Evolutionary conservation across 2,329 filamentous ascomycete genomes (phyloP).

Genomic region (Rhinocladiella similis): DNA sequence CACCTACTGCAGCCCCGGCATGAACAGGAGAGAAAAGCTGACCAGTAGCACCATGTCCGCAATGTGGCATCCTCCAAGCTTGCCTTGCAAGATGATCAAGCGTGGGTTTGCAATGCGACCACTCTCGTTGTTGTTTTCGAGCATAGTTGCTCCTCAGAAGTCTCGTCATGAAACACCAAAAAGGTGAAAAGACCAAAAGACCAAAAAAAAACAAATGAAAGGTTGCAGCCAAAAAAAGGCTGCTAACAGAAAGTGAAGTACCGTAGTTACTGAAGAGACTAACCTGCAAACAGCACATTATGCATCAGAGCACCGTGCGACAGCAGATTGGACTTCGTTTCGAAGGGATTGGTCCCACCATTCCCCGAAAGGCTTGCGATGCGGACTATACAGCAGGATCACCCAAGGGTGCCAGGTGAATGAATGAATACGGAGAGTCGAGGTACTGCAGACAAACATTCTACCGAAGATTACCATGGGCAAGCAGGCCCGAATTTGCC

Average conservation of each 20-base stretch:
- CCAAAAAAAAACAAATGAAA: slow-evolving; percentile 18
- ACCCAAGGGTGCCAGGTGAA: not conserved
- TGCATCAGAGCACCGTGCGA: slow-evolving; percentile 27
- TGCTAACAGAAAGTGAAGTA: slow-evolving; percentile 18
- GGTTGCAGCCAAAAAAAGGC: slow-evolving; percentile 4
- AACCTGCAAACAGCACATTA: slow-evolving; percentile 21
- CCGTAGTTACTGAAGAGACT: slow-evolving; percentile 16
- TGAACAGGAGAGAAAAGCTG: slow-evolving; percentile 7
- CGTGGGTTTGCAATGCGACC: not conserved
- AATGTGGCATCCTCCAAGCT: not conserved
- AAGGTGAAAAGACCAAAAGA: slow-evolving; percentile 23
- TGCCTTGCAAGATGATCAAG: not conserved
- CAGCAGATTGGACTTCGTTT: slow-evolving; percentile 11
- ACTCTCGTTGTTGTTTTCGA: not conserved
- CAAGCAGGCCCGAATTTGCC: not conserved
- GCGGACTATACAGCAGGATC: no score
- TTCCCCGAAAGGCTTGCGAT: not conserved
- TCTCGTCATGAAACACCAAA: slow-evolving; percentile 19
- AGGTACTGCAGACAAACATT: no score
- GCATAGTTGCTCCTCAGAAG: slow-evolving; percentile 2
- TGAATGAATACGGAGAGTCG: not conserved
- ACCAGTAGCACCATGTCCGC: slow-evolving; percentile 6
- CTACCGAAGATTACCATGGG: not conserved
- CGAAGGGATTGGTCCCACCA: slow-evolving; percentile 2
- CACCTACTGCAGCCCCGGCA: slow-evolving; percentile 19